phyloP scores from a whole-genome alignment of 176 grass and related monocot species.

The Tillandsia leiboldiana region DNA sequence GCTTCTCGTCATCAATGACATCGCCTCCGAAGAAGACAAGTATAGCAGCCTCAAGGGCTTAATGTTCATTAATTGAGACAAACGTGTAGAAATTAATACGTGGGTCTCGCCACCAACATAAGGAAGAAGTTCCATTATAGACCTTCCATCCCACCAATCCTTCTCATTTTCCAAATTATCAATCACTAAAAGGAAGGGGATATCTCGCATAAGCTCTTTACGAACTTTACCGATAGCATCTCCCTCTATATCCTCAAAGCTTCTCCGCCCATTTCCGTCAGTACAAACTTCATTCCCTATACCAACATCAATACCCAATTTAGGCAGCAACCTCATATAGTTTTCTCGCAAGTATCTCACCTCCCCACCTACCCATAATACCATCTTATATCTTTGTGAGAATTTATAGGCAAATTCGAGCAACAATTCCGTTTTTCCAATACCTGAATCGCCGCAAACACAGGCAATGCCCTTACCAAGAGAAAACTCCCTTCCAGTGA shows the following conservation, averaged over 20 bases:
- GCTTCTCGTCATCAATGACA: constrained; percentile 40
- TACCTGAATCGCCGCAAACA: constrained; percentile 36
- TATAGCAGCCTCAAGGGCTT: constrained; percentile 17
- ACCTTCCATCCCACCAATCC: constrained; percentile 58
- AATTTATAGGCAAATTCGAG: constrained; percentile 46
- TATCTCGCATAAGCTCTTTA: constrained; percentile 42
- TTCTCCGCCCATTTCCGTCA: not conserved
- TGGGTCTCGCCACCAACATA: constrained; percentile 13
- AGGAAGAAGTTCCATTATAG: constrained; percentile 40
- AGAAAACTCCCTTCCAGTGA: too few relatives aligned
- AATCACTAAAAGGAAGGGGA: constrained; percentile 48
- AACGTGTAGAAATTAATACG: constrained; percentile 40
- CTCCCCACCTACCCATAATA: constrained; percentile 55
- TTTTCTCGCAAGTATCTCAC: constrained; percentile 37
- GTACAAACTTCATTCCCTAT: not conserved
- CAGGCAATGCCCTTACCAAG: constrained; percentile 27
- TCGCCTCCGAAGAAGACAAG: constrained; percentile 24
- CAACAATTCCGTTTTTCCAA: constrained; percentile 53
- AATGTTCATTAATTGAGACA: constrained; percentile 22
- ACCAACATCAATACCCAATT: constrained; percentile 28
- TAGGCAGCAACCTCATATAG: constrained; percentile 42
- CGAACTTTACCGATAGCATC: constrained; percentile 41
- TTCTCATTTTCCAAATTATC: constrained; percentile 60
- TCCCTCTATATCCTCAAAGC: constrained; percentile 33
- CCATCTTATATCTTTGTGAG: constrained; percentile 47